These are phyloP conservation scores for Penicillium argentinense DNA, from an alignment of 495 filamentous ascomycete species.

Conservation along the genomic window DNA sequence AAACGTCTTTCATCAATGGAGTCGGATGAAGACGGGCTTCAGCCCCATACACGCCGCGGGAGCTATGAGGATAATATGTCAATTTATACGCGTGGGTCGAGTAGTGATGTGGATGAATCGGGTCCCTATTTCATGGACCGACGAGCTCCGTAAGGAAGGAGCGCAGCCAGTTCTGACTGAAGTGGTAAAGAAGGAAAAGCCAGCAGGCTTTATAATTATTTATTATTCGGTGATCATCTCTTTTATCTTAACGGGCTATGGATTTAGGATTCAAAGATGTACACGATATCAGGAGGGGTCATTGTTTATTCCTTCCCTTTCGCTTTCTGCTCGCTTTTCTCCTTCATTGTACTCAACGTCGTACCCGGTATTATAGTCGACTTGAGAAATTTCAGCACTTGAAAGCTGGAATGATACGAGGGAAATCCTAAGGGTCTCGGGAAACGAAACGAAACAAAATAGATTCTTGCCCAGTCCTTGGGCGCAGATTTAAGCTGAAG, in stretches of 20 bases:
- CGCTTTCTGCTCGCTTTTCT: background rate
- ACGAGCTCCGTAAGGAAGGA: constrained; percentile 17
- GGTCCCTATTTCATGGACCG: constrained; percentile 33
- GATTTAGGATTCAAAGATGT: constrained; percentile 5
- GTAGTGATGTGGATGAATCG: constrained; percentile 36
- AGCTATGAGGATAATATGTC: constrained; percentile 35
- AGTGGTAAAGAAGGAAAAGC: too few relatives aligned
- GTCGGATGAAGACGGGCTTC: constrained; percentile 22
- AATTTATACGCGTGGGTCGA: constrained; percentile 34
- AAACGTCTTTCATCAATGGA: constrained; percentile 14
- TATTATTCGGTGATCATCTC: too few relatives aligned
- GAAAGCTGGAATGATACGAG: too few relatives aligned
- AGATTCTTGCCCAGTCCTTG: too few relatives aligned
- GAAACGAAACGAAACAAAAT: too few relatives aligned
- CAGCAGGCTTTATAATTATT: too few relatives aligned
- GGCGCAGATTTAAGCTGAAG: too few relatives aligned
- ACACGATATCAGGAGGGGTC: constrained; percentile 8
- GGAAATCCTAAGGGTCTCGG: too few relatives aligned
- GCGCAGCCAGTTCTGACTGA: too few relatives aligned
- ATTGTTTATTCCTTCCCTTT: background rate
- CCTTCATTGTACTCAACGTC: background rate
- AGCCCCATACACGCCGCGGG: constrained; percentile 16
- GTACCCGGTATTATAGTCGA: background rate
- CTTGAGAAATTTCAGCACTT: background rate
- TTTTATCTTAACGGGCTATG: too few relatives aligned